Evolutionary conservation across 208 protist genomes (phyloP).

Genomic region (Hexamita inflata): DNA sequence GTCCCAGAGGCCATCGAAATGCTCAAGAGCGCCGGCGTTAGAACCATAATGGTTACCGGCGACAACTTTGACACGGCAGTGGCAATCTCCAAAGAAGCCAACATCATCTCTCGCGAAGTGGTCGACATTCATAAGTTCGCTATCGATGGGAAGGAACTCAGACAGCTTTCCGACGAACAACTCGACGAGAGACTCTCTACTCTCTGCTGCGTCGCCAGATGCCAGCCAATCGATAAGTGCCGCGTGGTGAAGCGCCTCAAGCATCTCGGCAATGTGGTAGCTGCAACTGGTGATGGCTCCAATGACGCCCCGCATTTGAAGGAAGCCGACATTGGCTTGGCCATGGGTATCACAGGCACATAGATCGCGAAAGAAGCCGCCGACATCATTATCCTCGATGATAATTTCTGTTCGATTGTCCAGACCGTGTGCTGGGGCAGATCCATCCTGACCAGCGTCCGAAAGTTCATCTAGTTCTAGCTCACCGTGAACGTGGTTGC

Average conservation of each 20-base stretch:
- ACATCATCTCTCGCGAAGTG: conserved; percentile 53
- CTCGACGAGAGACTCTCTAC: conserved; percentile 51
- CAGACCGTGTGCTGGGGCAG: conserved; percentile 83
- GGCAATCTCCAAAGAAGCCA: conserved; percentile 52
- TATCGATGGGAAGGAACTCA: conserved; percentile 53
- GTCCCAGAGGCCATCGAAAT: not conserved
- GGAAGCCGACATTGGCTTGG: conserved; percentile 79
- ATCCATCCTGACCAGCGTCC: conserved; percentile 64
- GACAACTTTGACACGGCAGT: conserved; percentile 59
- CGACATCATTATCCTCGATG: conserved; percentile 78
- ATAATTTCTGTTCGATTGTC: conserved; percentile 90
- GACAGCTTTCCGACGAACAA: conserved; percentile 55
- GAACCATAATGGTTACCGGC: conserved; percentile 68
- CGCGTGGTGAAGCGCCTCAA: conserved; percentile 19
- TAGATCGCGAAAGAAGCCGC: conserved; percentile 69
- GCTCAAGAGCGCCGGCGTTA: conserved; percentile 57
- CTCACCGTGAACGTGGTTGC: conserved; percentile 84
- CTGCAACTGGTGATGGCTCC: conserved; percentile 43
- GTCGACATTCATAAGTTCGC: conserved; percentile 55
- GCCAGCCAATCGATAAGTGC: conserved; percentile 38
- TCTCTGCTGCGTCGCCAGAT: conserved; percentile 54
- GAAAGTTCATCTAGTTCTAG: conserved; percentile 67
- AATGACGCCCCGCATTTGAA: conserved; percentile 84
- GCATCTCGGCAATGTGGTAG: conserved; percentile 32
- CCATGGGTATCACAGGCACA: conserved; percentile 82